These are phyloP conservation scores for Ilyonectria mors-panacis DNA, from an alignment of 2,329 filamentous ascomycete species.

Conservation along the genomic window DNA sequence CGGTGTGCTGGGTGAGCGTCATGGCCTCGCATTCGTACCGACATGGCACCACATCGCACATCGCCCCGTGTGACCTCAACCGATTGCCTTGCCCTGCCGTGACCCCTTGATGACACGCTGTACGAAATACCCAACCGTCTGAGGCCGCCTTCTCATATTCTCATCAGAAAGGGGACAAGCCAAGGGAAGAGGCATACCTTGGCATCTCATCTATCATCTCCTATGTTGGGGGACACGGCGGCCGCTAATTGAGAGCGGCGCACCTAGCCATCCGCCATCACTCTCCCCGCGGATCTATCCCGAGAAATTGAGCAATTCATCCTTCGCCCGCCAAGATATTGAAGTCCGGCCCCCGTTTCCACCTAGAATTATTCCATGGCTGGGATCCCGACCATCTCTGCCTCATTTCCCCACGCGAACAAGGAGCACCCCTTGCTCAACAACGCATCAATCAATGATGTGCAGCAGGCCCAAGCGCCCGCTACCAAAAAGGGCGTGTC, in stretches of 20 bases:
- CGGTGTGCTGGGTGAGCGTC: slow-evolving; percentile 9
- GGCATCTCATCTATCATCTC: slow-evolving; percentile 30
- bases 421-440: slow-evolving; percentile 35
- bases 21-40: neutral
- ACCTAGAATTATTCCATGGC: slow-evolving; percentile 9
- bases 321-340: slow-evolving; percentile 8
- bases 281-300: slow-evolving; percentile 33
- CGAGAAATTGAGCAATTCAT: slow-evolving; percentile 36
- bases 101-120: neutral
- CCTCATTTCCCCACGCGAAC: slow-evolving; percentile 41
- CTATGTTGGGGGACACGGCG: slow-evolving; percentile 15
- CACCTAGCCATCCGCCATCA: slow-evolving; percentile 33
- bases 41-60: slow-evolving; percentile 2
- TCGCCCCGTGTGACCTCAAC: neutral
- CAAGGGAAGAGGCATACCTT: slow-evolving; percentile 3
- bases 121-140: neutral
- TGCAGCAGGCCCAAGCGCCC: slow-evolving; percentile 47
- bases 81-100: slow-evolving; percentile 5
- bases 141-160: neutral
- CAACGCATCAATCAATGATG: slow-evolving; percentile 45
- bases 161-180: slow-evolving; percentile 2
- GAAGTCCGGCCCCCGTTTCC: neutral
- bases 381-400: slow-evolving; percentile 20
- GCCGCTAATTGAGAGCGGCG: slow-evolving; percentile 40
- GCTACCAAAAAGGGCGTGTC: slow-evolving; percentile 35